Base-by-base conservation (phyloP, 2,329 filamentous ascomycete genomes). In the Colletotrichum karsti region DNA sequence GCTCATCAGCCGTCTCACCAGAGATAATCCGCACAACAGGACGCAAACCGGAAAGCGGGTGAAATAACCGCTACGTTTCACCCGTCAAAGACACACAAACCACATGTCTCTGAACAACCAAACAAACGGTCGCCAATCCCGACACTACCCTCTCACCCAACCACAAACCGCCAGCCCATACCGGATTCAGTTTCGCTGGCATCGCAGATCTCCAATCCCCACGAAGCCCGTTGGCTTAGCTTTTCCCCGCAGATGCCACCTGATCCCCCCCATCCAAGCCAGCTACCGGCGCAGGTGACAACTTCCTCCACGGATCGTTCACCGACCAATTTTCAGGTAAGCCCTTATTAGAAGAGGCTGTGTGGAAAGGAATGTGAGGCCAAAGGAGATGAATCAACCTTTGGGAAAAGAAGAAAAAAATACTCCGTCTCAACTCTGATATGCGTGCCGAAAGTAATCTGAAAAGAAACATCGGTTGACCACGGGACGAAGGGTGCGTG, bases 401-500 rank as follows among this genome's bases (percentile, higher is more conserved):
- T n/a, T n/a, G n/a, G 22, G 28, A 9, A 7, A 22, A 7, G 24
- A 30, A 41, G 9, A 30, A 26, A 18, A 18, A 22, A 3, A 37
- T 28, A 44, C 22, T 30, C 30, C 57, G 35, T 30, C 30, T 42
- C 56, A 26, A 22, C 37, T 46, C 22, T 22, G 18, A n/a, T 51
- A 48, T 60, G 56, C 33, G 28, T 13, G 20, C 24, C 22, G 18
- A 51, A 60, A 60, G 44, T 51, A 42, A 60, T 51, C 44, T 33
- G 57, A 60, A 60, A 18, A 35, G 5, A 26, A 35, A 55, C 10
- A 8, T 33, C 20, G 22, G 44, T 18, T 39, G 57, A 30, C 30
- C 57, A 60, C 35, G 44, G 57, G 57, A 60, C 57, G 24, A 42
- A 20, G 37, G 53, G 12, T 10, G 8, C 35, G 57, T 60, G 57